A percentile compares a stretch with the other conserved stretches of the same genome.
phyloP scores from a whole-genome alignment of 129 eudicot species.

The Heracleum sosnowskyi region DNA sequence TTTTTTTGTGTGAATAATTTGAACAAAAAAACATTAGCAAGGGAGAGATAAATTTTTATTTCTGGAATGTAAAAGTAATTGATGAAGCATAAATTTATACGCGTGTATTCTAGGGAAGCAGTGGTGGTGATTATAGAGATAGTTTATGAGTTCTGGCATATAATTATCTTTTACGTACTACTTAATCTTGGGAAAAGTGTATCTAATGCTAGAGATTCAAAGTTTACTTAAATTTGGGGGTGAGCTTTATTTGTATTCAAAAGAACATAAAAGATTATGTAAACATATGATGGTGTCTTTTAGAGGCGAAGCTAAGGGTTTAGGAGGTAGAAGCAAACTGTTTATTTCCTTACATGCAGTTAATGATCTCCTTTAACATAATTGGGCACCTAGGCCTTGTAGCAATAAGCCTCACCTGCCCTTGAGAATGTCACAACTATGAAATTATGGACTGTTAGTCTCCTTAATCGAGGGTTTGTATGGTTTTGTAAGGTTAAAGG shows the following conservation, averaged over 20 bases:
- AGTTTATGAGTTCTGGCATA: background rate
- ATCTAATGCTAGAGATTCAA: background rate
- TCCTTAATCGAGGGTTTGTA: background rate
- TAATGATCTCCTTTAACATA: background rate
- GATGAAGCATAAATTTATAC: background rate
- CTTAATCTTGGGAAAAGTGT: background rate
- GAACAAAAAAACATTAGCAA: too few species aligned
- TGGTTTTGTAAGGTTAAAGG: background rate
- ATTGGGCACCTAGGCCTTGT: background rate
- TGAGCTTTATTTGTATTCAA: background rate
- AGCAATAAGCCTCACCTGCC: background rate
- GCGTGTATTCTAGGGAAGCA: background rate
- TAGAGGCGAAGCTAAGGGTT: background rate
- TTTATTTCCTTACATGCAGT: background rate
- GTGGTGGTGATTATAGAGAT: background rate
- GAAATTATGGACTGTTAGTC: background rate
- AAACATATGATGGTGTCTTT: background rate
- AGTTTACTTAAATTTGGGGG: background rate
- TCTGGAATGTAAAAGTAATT: background rate
- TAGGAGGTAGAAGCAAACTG: background rate
- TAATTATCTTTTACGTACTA: background rate
- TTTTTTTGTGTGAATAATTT: background rate
- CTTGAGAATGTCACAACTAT: background rate
- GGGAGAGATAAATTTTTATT: background rate
- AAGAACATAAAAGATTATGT: too few species aligned